A percentile compares a stretch with the other conserved stretches of the same genome.
Evolutionary conservation across 495 filamentous ascomycete genomes (phyloP).

Genomic region (Aspergillus avenaceus): DNA sequence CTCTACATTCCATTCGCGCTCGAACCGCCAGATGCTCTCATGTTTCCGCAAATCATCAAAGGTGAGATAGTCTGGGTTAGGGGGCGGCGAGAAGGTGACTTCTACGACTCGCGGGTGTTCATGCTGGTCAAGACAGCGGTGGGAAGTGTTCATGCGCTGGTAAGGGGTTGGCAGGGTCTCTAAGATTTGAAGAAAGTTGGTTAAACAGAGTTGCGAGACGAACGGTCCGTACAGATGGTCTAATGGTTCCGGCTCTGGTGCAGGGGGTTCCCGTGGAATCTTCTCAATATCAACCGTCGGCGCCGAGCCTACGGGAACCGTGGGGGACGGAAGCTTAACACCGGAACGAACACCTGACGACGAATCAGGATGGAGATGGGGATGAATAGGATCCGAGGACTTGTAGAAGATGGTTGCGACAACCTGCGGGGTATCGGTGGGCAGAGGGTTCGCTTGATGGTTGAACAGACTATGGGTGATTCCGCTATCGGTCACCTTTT

Average conservation of each 20-base stretch:
- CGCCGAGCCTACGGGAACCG: slow-evolving; percentile 46
- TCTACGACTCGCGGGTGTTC: slow-evolving; percentile 64
- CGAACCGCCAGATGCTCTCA: slow-evolving; percentile 76
- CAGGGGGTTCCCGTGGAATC: slow-evolving; percentile 68
- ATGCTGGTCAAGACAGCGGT: slow-evolving; percentile 64
- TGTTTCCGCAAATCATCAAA: slow-evolving; percentile 69
- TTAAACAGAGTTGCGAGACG: slow-evolving; percentile 75
- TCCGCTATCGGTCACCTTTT: slow-evolving; percentile 41
- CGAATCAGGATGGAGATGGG: slow-evolving; percentile 40
- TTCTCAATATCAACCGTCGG: slow-evolving; percentile 64
- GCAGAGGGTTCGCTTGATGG: slow-evolving; percentile 32
- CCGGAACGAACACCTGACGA: slow-evolving; percentile 20
- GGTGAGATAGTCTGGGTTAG: slow-evolving; percentile 62
- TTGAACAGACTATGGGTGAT: slow-evolving; percentile 44
- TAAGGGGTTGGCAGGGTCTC: slow-evolving; percentile 62
- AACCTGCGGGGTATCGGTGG: slow-evolving; percentile 34
- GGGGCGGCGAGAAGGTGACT: slow-evolving; percentile 64
- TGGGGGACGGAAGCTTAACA: slow-evolving; percentile 35
- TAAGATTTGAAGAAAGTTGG: slow-evolving; percentile 74
- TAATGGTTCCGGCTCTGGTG: slow-evolving; percentile 58
- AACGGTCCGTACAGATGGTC: slow-evolving; percentile 75
- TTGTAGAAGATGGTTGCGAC: slow-evolving; percentile 49
- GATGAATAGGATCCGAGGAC: slow-evolving; percentile 38
- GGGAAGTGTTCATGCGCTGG: slow-evolving; percentile 57
- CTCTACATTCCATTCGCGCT: slow-evolving; percentile 84